Base-by-base conservation (phyloP, 768 basidiomycete genomes). In the Flagelloscypha sp. region DNA sequence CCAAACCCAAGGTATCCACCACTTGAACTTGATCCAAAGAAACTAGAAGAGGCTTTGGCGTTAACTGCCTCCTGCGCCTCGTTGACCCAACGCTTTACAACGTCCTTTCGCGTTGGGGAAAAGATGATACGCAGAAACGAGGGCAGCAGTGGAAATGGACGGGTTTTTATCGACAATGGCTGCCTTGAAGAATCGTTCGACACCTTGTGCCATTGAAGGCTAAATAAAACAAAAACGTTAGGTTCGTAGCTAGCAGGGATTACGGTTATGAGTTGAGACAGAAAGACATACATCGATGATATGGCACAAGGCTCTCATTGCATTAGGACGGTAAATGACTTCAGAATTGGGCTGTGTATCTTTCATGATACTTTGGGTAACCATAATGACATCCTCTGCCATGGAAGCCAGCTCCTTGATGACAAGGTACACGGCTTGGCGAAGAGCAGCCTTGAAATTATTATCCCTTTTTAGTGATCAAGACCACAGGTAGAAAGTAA, bases 361-460 rank as follows among this genome's bases (percentile, higher is more conserved):
- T 68, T 98, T 98, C 93, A 95, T 95, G 58, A 99, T 97, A 52
- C 90, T 95, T 57, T 83, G 87, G 7, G 95, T 99, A 43, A 97
- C 93, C 90, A 99, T 99, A 48, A 99, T 95, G 19, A 98, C 90
- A 68, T 98, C 94, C 59, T 99, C 92, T 11, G 95, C 89, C n/a
- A 84, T 83, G 23, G 76, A 79, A 19, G 92, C 84, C 8, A 99
- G 73, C 59, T 99, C 95, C 66, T 98, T 99, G 66, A 99, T 97
- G 34, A 94, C 86, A 41, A 99, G 72, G 65, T 99, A 99, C 17
- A 99, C 93, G 66, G 92, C 93, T 60, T 99, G 95, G 39, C 95
- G 80, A 43, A 99, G 69, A 7, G 93, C 93, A 50, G 82, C 83
- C 93, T 97, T 60, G 12, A 41, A 35, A 21, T 22, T 11, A 30